A percentile compares a stretch with the other conserved stretches of the same genome.
These are phyloP conservation scores for Mycena vitilis DNA, from an alignment of 768 basidiomycete genomes.

Conservation along the genomic window DNA sequence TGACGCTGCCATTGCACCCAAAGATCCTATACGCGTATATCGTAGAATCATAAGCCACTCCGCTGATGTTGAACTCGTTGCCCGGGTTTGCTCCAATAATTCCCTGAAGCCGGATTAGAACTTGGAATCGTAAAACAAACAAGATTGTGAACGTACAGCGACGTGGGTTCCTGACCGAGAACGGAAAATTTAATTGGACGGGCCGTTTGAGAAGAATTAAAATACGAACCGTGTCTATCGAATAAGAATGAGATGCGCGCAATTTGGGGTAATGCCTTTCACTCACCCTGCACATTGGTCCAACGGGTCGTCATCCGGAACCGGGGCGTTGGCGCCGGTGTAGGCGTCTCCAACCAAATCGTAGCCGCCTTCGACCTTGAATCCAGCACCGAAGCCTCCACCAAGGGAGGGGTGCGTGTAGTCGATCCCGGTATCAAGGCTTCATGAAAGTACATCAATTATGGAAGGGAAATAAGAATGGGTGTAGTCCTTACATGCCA, in stretches of 20 bases:
- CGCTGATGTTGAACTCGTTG: conserved; percentile 74
- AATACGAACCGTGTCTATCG: conserved; percentile 24
- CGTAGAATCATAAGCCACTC: conserved; percentile 73
- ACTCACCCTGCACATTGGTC: conserved; percentile 59
- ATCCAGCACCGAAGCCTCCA: conserved; percentile 64
- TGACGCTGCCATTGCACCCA: conserved; percentile 64
- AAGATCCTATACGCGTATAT: conserved; percentile 70
- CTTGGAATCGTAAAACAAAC: conserved; percentile 1
- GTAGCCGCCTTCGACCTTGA: conserved; percentile 62
- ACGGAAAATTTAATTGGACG: conserved; percentile 29
- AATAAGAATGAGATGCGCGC: conserved; percentile 8
- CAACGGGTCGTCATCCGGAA: conserved; percentile 63
- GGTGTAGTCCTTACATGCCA: conserved; percentile 60
- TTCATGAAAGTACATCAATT: conserved; percentile 10
- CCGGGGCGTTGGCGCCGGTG: conserved; percentile 60
- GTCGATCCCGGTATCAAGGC: conserved; percentile 53
- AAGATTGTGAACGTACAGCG: conserved; percentile 46
- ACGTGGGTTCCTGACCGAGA: conserved; percentile 67
- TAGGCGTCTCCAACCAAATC: conserved; percentile 71
- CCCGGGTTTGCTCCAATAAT: conserved; percentile 72
- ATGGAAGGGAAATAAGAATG: conserved; percentile 10
- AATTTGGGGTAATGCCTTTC: not conserved
- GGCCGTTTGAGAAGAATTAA: not conserved
- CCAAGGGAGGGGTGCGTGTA: conserved; percentile 68
- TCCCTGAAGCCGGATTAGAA: conserved; percentile 52